Conservation (phyloP, 2,329 filamentous ascomycete species). For the Cladophialophora immunda region DNA sequence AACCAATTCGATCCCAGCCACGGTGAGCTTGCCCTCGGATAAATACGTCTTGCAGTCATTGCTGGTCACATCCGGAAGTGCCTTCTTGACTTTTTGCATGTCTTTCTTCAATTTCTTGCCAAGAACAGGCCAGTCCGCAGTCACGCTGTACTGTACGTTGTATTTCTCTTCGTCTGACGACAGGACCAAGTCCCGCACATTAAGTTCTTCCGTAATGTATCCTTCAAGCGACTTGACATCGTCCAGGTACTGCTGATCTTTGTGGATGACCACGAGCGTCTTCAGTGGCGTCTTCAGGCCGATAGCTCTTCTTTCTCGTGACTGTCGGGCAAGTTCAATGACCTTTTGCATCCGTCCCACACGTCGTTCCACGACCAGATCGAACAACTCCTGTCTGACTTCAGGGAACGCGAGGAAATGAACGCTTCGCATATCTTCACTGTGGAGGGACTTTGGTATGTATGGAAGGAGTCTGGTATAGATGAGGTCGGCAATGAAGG, state of each 20-base stretch:
- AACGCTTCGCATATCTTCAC: slow-evolving; percentile 81
- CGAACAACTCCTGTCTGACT: slow-evolving; percentile 86
- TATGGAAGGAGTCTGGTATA: slow-evolving; percentile 83
- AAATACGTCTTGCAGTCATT: slow-evolving; percentile 84
- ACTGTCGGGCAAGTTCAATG: slow-evolving; percentile 87
- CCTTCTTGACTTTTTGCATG: slow-evolving; percentile 88
- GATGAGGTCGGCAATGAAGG: slow-evolving; percentile 94
- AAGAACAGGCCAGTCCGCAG: slow-evolving; percentile 90
- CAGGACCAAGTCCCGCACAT: slow-evolving; percentile 83
- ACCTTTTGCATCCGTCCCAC: slow-evolving; percentile 94
- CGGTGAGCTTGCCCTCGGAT: slow-evolving; percentile 74
- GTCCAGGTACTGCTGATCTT: slow-evolving; percentile 81
- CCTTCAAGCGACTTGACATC: slow-evolving; percentile 84
- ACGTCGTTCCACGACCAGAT: slow-evolving; percentile 83
- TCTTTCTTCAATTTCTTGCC: slow-evolving; percentile 99
- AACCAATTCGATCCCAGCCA: slow-evolving; percentile 85
- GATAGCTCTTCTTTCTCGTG: slow-evolving; percentile 83
- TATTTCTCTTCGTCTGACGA: slow-evolving; percentile 89
- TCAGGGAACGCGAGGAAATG: slow-evolving; percentile 93
- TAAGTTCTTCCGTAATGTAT: slow-evolving; percentile 94
- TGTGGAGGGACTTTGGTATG: slow-evolving; percentile 76
- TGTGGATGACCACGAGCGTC: slow-evolving; percentile 87
- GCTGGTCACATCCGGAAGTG: slow-evolving; percentile 78
- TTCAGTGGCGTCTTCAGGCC: slow-evolving; percentile 91
- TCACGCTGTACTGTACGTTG: slow-evolving; percentile 88